Evolutionary conservation across 106 monocot species (phyloP), one percentile per base, ranked within the genome.

Genomic region (Allium fistulosum): DNA sequence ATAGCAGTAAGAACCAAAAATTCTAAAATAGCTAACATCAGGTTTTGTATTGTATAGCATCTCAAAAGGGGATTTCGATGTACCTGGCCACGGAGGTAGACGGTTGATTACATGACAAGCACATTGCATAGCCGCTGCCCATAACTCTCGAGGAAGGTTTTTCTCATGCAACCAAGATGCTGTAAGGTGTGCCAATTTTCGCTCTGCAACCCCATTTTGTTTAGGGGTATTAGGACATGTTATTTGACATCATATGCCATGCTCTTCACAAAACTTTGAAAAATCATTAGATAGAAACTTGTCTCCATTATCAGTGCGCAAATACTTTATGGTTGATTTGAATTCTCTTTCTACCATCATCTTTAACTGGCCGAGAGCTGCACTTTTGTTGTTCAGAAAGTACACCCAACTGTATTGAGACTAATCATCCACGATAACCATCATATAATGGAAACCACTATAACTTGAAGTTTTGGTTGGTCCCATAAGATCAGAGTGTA

Each of bases 1-100:
- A 68, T 68, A 68, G 56, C 55, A 68, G n/a, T 56, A 11, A 51
- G n/a, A 68, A 56, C 68, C 68, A 55, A 68, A 68, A 3, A 67
- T 53, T 13, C 67, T 17, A 3, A 28, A 15, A 53, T 15, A 15
- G 5, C 15, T 10, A 59, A 59, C 59, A 59, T 18, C 10, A 16
- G 59, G 59, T n/a, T 59, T 59, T n/a, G 15, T 18, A 6, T 18
- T 18, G 17, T 17, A 59, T 18, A 59, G 3, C 59, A 59, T 13
- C 17, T 59, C 59, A 59, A 17, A 59, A 18, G 15, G 63, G 16
- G 63, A 28, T n/a, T 64, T 64, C 63, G 47, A 16, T 7, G 6
- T 48, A 13, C 47, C 47, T 64, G 63, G 63, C 28, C 27, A 11
- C 2, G 22, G 8, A 8, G 63, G 47, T 1, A 45, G 1, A 2